Evolutionary conservation across 1,139 yeast genomes (phyloP), one percentile per base, ranked within the genome.

Genomic region (Yamadazyma sp.): DNA sequence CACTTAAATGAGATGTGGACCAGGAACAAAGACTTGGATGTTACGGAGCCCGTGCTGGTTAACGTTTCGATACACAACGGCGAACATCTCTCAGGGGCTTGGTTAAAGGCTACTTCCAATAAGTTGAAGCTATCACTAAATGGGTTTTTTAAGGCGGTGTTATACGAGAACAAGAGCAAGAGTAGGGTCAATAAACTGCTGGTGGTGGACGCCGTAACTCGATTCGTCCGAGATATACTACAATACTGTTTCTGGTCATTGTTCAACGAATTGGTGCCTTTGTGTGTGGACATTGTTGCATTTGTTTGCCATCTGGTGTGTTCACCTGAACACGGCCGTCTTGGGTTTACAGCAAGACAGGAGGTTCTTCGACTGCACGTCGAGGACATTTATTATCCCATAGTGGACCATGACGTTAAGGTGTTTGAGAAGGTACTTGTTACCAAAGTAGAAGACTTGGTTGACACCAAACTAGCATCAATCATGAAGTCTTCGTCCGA

Each of bases 101-200:
- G 95, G 95, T 58, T 84, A 16, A 64, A 56, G 15, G 87, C 83
- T 0, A 82, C 91, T 0, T 67, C 83, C 2, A 64, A 66, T 24
- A 92, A 87, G 51, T 67, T 86, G 17, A 75, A 72, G 37, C 55
- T 71, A 5, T 69, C 79, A 2, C 58, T 81, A 27, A 48, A 66
- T 2, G 51, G 59, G 5, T 54, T 63, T 41, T 63, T 66, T 55
- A 59, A 61, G 48, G 48, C 57, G 34, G 34, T 62, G 3, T 38
- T 61, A 47, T 18, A 41, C 45, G 15, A 48, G 6, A 39, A 44
- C 30, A 48, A 55, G 35, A 48, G 40, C 37, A 33, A 39, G 17
- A 58, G 63, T 35, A 38, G 64, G 2, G 55, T 55, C 39, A 48
- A 56, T 9, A 64, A 62, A 34, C 37, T 46, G 2, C 55, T 55